Evolutionary conservation across 1,284 basidiomycete species (phyloP).

Genomic region (Gomphus sp.): DNA sequence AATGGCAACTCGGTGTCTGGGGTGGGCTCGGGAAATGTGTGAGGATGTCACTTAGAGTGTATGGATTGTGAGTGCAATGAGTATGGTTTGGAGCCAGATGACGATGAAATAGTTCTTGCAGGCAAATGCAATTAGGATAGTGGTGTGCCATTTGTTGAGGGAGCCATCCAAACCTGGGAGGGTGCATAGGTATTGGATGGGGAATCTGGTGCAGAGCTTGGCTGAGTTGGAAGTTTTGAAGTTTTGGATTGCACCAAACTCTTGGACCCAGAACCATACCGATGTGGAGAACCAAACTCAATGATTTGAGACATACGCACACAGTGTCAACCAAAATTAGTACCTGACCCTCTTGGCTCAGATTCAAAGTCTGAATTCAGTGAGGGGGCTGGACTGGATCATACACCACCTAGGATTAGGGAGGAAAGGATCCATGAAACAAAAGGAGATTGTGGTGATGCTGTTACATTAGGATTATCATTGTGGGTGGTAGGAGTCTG

Average conservation of each 20-base stretch:
- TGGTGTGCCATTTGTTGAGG: neutral
- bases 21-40: neutral
- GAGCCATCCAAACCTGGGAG: neutral
- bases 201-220: neutral
- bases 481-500: neutral
- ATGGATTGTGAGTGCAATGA: neutral
- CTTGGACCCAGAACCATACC: neutral
- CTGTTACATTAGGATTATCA: neutral
- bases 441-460: slow-evolving; percentile 3
- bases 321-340: slow-evolving; percentile 1
- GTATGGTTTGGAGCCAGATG: slow-evolving; percentile 2
- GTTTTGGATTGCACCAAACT: neutral
- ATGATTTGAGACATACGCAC: neutral
- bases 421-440: slow-evolving; percentile 5
- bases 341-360: neutral
- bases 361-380: neutral
- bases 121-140: neutral
- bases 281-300: slow-evolving; percentile 1
- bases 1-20: neutral
- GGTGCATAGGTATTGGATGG: neutral
- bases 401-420: neutral
- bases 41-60: neutral
- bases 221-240: neutral
- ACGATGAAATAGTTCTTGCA: slow-evolving; percentile 1
- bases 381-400: neutral